phyloP scores from a whole-genome alignment of 371 early-diverging fungal genomes.

The Choanephora cucurbitarum region DNA sequence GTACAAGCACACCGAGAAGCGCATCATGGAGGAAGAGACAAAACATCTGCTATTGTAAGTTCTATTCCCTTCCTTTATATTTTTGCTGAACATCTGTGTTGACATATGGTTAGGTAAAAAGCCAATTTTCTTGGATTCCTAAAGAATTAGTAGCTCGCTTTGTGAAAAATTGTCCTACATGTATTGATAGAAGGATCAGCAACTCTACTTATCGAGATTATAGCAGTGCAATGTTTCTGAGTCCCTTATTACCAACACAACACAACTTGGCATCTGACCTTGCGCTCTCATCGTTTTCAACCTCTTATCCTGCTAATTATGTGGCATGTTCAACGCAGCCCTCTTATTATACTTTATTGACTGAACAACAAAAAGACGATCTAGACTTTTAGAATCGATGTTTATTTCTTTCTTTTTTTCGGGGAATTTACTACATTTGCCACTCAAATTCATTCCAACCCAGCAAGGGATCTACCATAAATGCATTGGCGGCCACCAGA shows the following conservation, averaged over 20 bases:
- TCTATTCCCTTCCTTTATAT: background rate
- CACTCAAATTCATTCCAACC: constrained; percentile 24
- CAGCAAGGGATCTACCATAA: constrained; percentile 14
- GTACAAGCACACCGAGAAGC: constrained; percentile 46
- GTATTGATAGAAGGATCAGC: constrained; percentile 42
- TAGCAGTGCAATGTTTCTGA: too few relatives aligned
- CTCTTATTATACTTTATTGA: too few relatives aligned
- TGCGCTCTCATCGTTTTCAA: too few relatives aligned
- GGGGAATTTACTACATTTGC: constrained; percentile 10
- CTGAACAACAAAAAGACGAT: too few relatives aligned
- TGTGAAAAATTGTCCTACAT: constrained; percentile 58
- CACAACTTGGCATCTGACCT: too few relatives aligned
- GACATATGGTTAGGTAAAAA: constrained; percentile 43
- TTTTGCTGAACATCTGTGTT: background rate
- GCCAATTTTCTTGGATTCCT: constrained; percentile 60
- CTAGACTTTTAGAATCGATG: too few relatives aligned
- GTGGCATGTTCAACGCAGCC: too few relatives aligned
- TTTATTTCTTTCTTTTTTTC: background rate
- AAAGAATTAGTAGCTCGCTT: constrained; percentile 63
- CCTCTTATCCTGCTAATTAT: too few relatives aligned
- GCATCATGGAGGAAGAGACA: constrained; percentile 49
- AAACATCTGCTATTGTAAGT: constrained; percentile 47
- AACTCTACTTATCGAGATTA: background rate
- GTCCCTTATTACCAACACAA: too few relatives aligned
- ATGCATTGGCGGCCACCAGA: constrained; percentile 9